Percentiles rank a stretch among this genome's conserved stretches.
Conservation (phyloP, 78 protist genomes). For the Neovahlkampfia damariscottae region DNA sequence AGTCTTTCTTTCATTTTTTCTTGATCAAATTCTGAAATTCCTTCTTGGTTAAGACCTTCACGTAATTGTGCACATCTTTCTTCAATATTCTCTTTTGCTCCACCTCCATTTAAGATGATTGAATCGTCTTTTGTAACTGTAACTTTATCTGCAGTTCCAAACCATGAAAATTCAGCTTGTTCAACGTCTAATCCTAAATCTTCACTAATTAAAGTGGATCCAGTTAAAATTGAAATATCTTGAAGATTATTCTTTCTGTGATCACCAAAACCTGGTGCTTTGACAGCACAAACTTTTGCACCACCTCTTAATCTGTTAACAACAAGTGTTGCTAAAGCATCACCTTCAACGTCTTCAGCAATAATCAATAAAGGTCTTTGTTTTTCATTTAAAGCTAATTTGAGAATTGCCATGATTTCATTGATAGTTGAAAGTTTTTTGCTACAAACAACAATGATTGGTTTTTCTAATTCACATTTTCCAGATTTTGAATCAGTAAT, state of each 20-base stretch:
- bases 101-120: conserved; percentile 86
- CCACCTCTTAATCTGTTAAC: conserved; percentile 71
- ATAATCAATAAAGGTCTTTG: conserved; percentile 76
- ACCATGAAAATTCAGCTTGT: conserved; percentile 29
- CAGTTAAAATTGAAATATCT: conserved; percentile 94
- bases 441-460: conserved; percentile 52
- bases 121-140: conserved; percentile 81
- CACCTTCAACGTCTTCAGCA: conserved; percentile 92
- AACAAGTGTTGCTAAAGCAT: conserved; percentile 82
- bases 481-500: conserved; percentile 77
- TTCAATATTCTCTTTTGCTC: conserved; percentile 60
- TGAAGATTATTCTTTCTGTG: conserved; percentile 78
- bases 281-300: conserved; percentile 74
- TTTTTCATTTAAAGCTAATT: conserved; percentile 31
- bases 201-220: conserved; percentile 58
- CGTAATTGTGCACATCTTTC: conserved; percentile 76
- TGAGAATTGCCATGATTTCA: conserved; percentile 74
- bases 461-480: conserved; percentile 71
- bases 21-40: conserved; percentile 67
- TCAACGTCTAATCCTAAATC: conserved; percentile 16
- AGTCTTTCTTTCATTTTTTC: conserved; percentile 89
- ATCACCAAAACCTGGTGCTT: conserved; percentile 99
- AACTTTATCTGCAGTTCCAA: conserved; percentile 77
- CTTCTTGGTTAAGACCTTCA: conserved; percentile 39
- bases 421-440: conserved; percentile 60